Conservation (phyloP, 2,329 filamentous ascomycete genomes). For the Talaromyces sp. region DNA sequence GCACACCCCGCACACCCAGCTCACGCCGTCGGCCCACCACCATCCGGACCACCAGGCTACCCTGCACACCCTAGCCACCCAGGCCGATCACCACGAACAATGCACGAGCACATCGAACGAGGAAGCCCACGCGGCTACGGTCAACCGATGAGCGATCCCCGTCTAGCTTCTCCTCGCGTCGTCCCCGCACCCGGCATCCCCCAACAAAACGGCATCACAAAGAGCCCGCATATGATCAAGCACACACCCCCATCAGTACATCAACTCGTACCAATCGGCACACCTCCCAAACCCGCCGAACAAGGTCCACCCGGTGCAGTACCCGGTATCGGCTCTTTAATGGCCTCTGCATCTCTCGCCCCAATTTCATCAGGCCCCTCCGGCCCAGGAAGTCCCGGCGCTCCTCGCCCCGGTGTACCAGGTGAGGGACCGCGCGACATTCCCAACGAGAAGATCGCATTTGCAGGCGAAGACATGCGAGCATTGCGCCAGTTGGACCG, state of each 20-base stretch:
- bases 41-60: conserved; percentile 22
- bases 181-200: conserved; percentile 27
- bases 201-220: conserved; percentile 24
- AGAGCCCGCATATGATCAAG: conserved; percentile 34
- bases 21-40: conserved; percentile 27
- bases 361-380: conserved; percentile 23
- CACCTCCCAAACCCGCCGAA: conserved; percentile 30
- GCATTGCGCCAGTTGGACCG: conserved; percentile 67
- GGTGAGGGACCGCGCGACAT: conserved; percentile 56
- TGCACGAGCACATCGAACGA: conserved; percentile 30
- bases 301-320: conserved; percentile 46
- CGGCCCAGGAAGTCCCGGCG: conserved; percentile 20
- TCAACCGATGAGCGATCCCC: conserved; percentile 32
- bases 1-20: conserved; percentile 28
- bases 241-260: conserved; percentile 25
- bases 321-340: conserved; percentile 57
- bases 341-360: conserved; percentile 40
- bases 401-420: conserved; percentile 8
- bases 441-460: conserved; percentile 59
- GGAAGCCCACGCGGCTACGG: conserved; percentile 35
- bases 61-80: no score
- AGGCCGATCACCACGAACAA: conserved; percentile 31
- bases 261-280: conserved; percentile 18
- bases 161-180: conserved; percentile 39
- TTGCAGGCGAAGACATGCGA: conserved; percentile 64